phyloP scores from a whole-genome alignment of 352 stramenopile species.

The Phytophthora europaea region DNA sequence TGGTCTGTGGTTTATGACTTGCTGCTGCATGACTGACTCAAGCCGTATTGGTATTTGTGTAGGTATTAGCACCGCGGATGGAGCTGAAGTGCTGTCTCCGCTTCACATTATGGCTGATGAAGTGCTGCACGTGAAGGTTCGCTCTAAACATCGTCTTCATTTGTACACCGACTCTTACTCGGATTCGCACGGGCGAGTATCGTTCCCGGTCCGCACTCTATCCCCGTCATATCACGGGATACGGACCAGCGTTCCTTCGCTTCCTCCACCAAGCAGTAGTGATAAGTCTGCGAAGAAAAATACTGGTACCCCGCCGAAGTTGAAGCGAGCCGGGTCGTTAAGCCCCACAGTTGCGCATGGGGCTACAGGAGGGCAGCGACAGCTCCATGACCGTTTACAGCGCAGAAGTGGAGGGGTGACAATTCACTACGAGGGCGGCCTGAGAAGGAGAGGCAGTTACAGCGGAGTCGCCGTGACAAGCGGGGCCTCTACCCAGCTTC shows the following conservation, averaged over 20 bases:
- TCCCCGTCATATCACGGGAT: constrained; percentile 35
- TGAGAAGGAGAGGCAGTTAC: constrained; percentile 40
- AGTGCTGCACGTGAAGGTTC: constrained; percentile 73
- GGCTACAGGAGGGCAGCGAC: constrained; percentile 39
- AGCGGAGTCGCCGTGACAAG: constrained; percentile 21
- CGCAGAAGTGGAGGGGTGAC: constrained; percentile 27
- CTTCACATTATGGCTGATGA: constrained; percentile 81
- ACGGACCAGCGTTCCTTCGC: constrained; percentile 20
- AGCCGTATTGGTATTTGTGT: constrained; percentile 22
- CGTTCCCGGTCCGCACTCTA: constrained; percentile 34
- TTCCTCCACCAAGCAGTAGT: constrained; percentile 8
- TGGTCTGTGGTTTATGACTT: background rate
- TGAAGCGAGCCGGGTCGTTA: constrained; percentile 33
- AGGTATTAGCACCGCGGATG: constrained; percentile 67
- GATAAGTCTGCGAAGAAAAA: constrained; percentile 24
- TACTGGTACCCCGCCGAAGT: constrained; percentile 25
- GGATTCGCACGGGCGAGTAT: constrained; percentile 32
- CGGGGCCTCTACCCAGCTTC: constrained; percentile 6
- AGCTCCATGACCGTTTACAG: constrained; percentile 38
- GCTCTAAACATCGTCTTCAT: constrained; percentile 57
- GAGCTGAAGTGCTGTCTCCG: constrained; percentile 73
- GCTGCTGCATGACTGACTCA: constrained; percentile 14
- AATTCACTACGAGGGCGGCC: constrained; percentile 15
- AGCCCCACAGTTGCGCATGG: constrained; percentile 36
- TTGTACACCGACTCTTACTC: constrained; percentile 39